Base-by-base conservation (phyloP, 768 basidiomycete species). In the Amanita polypyramis region DNA sequence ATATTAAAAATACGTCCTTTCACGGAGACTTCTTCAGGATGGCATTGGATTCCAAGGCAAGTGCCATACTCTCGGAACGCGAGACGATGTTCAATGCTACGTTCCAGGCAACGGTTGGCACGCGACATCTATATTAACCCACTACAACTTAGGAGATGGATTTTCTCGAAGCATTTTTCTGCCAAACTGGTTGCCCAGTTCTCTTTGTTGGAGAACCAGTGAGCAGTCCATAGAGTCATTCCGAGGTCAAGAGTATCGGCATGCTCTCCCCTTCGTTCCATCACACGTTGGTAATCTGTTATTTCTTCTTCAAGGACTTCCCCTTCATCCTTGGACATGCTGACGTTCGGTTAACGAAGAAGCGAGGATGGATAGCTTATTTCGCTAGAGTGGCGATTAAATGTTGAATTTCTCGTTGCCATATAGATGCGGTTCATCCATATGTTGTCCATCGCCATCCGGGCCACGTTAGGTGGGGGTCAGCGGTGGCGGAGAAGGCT, bases 381-480 rank as follows among this genome's bases (percentile, higher is more conserved):
- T 44, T 44, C 7, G 43, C 43, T 17, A 44, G 19, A 9, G 43
- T 44, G 43, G 11, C 19, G 4, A 32, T 44, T 44, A 19, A 33
- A 44, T 2, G 43, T 44, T 12, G 43, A 5, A 30, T 44, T 30
- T 4, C 43, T 30, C 29, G 43, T 44, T 5, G 30, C 43, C 17
- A 44, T 44, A 19, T 29, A 33, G n/a, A 44, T 29, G 30, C 43
- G 43, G 12, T 44, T 44, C 30, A 44, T 44, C 43, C 43, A 44
- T 8, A 30, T 44, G 34, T 19, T 44, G 43, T 2, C 43, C 43
- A 34, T 44, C 43, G 9, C 43, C 43, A 12, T 44, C 43, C 5
- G 29, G 43, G 14, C 43, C 43, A 20, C 17, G 14, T 34, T 44
- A 30, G 14, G 3, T 29, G 8, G 1, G 43, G 43, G 12, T 44